phyloP scores from a whole-genome alignment of 2,329 filamentous ascomycete genomes.

The Plenodomus biglobosus region DNA sequence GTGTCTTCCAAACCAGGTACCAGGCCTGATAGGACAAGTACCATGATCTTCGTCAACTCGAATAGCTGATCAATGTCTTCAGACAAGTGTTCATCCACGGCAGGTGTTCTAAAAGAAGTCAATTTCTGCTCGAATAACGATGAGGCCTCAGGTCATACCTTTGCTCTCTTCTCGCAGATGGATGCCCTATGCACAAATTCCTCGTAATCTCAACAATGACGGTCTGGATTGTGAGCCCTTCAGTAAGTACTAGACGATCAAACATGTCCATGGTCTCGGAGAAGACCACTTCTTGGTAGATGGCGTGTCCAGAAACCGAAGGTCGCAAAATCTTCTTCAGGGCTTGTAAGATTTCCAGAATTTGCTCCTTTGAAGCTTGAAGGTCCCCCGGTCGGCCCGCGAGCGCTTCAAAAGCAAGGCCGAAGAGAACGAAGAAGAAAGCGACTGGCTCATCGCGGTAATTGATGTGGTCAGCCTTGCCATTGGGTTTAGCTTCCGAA shows the following conservation, averaged over 20 bases:
- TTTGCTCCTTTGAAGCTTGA: constrained; percentile 73
- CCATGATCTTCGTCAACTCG: constrained; percentile 93
- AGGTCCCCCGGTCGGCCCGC: constrained; percentile 75
- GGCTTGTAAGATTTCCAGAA: constrained; percentile 83
- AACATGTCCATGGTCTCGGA: constrained; percentile 96
- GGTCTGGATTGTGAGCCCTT: constrained; percentile 82
- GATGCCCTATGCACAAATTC: constrained; percentile 86
- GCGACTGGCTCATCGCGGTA: constrained; percentile 97
- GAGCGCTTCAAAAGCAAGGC: constrained; percentile 92
- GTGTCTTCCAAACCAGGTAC: constrained; percentile 76
- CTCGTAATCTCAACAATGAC: constrained; percentile 94
- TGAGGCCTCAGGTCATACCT: constrained; percentile 47
- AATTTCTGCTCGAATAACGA: neutral
- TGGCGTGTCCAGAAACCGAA: constrained; percentile 91
- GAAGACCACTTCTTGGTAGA: constrained; percentile 94
- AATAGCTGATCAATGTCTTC: constrained; percentile 99
- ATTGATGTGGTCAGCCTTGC: constrained; percentile 77
- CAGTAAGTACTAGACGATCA: constrained; percentile 87
- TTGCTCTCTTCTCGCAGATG: constrained; percentile 73
- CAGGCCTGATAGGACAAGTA: constrained; percentile 84
- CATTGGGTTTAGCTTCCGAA: constrained; percentile 43
- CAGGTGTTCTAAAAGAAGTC: constrained; percentile 26
- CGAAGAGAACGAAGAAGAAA: constrained; percentile 98
- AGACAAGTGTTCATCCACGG: constrained; percentile 72
- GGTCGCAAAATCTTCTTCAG: constrained; percentile 94